These are phyloP conservation scores for Gossypium ekmanianum DNA, from an alignment of 345 rosid species.

Conservation along the genomic window DNA sequence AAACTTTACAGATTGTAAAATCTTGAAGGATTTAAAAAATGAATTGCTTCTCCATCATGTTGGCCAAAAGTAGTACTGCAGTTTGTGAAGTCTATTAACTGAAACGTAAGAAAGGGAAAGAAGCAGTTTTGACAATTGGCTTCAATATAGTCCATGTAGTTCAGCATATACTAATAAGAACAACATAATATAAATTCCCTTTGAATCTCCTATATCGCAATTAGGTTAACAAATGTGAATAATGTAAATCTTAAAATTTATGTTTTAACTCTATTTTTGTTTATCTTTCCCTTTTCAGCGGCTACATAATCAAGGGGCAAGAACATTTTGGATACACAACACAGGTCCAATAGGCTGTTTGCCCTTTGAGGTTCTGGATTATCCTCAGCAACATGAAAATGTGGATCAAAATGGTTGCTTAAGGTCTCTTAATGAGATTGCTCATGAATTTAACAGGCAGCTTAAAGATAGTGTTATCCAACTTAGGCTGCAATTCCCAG, in stretches of 20 bases:
- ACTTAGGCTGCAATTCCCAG: slow-evolving; percentile 25
- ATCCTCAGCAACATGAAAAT: slow-evolving; percentile 11
- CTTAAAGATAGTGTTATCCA: slow-evolving; percentile 25
- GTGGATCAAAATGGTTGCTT: slow-evolving; percentile 33
- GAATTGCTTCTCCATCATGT: not conserved
- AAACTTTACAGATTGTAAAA: not conserved
- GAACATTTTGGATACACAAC: slow-evolving; percentile 40
- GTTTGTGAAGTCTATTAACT: not conserved
- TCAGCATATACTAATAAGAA: not conserved
- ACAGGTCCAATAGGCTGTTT: slow-evolving; percentile 44
- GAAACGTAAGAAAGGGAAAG: not conserved
- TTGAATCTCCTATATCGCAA: not conserved
- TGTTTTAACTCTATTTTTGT: not conserved
- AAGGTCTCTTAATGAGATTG: slow-evolving; percentile 29
- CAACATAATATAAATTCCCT: not conserved
- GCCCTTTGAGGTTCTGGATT: slow-evolving; percentile 17
- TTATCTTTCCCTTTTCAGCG: not conserved
- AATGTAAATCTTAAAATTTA: not conserved
- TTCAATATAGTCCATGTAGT: not conserved
- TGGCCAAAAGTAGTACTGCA: not conserved
- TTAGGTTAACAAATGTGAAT: not conserved
- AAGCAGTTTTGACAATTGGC: not conserved
- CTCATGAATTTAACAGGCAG: slow-evolving; percentile 29
- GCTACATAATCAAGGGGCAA: slow-evolving; percentile 28
- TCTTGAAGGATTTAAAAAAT: not conserved